Evolutionary conservation across 179 eudicot genomes (phyloP).

Genomic region (Heliamphora pulchella): DNA sequence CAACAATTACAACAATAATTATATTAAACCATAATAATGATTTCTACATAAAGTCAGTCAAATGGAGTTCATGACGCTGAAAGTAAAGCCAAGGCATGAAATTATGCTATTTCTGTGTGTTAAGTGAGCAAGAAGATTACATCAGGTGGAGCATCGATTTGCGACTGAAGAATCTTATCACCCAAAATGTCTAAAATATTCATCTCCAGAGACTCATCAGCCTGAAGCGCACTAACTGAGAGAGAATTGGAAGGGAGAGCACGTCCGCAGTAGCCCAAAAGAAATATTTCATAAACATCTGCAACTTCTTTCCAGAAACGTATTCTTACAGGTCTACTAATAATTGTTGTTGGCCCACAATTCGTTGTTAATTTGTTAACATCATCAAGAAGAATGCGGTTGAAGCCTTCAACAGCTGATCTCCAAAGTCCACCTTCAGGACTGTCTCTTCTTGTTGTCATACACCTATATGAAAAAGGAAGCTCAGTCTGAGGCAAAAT

Average conservation of each 20-base stretch:
- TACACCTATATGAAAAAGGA: conserved; percentile 48
- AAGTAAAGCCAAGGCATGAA: background rate
- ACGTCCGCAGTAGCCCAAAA: conserved; percentile 96
- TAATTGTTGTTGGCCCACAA: conserved; percentile 31
- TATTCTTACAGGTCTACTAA: conserved; percentile 45
- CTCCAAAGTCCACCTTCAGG: conserved; percentile 95
- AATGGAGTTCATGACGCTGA: background rate
- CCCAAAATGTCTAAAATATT: conserved; percentile 60
- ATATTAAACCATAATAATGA: background rate
- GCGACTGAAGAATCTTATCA: conserved; percentile 75
- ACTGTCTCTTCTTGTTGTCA: conserved; percentile 91
- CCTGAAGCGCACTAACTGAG: conserved; percentile 45
- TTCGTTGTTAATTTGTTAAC: conserved; percentile 33
- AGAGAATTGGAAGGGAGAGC: conserved; percentile 70
- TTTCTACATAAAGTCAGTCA: background rate
- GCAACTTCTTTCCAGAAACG: conserved; percentile 99
- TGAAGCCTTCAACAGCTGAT: conserved; percentile 85
- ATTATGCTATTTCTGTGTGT: background rate
- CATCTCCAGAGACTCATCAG: conserved; percentile 84
- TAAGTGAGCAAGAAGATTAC: conserved; percentile 42
- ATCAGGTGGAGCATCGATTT: conserved; percentile 61
- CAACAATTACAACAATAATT: background rate
- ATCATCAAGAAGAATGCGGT: conserved; percentile 59
- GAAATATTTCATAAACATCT: conserved; percentile 84
- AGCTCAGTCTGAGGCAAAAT: no score